Evolutionary conservation across 352 stramenopile species (phyloP).

Genomic region (Phytophthora pini): DNA sequence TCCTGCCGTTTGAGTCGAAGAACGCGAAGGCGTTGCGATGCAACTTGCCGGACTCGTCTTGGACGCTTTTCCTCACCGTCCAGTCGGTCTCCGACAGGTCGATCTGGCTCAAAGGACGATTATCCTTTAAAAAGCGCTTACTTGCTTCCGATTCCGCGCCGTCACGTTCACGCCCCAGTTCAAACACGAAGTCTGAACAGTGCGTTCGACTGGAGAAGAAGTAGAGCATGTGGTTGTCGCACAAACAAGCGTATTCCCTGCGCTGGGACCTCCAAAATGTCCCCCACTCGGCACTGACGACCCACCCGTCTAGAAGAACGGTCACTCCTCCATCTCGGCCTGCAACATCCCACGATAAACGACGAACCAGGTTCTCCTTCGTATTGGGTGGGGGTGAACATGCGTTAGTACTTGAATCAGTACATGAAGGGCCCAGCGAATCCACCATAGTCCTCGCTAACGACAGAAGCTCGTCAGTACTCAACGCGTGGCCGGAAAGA

Average conservation of each 20-base stretch:
- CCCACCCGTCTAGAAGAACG: slow-evolving; percentile 52
- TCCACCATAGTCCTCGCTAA: slow-evolving; percentile 25
- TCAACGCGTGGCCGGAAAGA: slow-evolving; percentile 16
- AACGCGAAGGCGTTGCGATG: slow-evolving; percentile 70
- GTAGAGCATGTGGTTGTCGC: slow-evolving; percentile 58
- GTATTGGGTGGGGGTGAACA: slow-evolving; percentile 7
- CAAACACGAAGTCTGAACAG: slow-evolving; percentile 68
- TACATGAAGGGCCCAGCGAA: slow-evolving; percentile 2
- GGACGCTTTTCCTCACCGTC: slow-evolving; percentile 51
- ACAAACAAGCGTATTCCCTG: slow-evolving; percentile 67
- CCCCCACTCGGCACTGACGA: slow-evolving; percentile 67
- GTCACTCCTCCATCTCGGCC: slow-evolving; percentile 28
- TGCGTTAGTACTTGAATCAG: neutral
- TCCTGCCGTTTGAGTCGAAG: slow-evolving; percentile 55
- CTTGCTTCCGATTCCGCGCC: slow-evolving; percentile 32
- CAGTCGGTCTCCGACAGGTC: slow-evolving; percentile 54
- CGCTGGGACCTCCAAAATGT: slow-evolving; percentile 71
- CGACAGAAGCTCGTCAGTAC: slow-evolving; percentile 11
- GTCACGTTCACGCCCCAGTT: slow-evolving; percentile 39
- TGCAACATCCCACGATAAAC: slow-evolving; percentile 34
- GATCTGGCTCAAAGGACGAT: slow-evolving; percentile 47
- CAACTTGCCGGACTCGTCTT: slow-evolving; percentile 30
- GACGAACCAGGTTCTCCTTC: slow-evolving; percentile 23
- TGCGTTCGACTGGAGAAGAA: slow-evolving; percentile 60
- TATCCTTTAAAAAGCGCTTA: slow-evolving; percentile 54